A percentile compares a stretch with the other conserved stretches of the same genome.
phyloP scores from a whole-genome alignment of 805 yeast genomes.

The Wickerhamomyces xylosicus region DNA sequence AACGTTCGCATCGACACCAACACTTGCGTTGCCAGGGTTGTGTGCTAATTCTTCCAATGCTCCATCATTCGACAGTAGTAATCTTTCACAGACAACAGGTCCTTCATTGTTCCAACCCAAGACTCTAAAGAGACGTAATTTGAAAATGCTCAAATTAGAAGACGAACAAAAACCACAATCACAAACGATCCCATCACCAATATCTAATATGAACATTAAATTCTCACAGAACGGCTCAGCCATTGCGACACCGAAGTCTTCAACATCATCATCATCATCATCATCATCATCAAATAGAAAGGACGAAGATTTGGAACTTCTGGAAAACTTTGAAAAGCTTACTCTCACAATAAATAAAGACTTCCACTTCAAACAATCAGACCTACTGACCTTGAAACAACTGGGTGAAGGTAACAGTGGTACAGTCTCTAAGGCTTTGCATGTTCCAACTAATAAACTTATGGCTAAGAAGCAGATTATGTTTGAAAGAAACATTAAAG shows the following conservation, averaged over 20 bases:
- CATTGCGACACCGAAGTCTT: constrained; percentile 12
- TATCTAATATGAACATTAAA: not conserved
- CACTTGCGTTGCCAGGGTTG: constrained; percentile 2
- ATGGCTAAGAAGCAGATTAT: constrained; percentile 89
- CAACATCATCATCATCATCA: not conserved
- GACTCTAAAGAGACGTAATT: constrained; percentile 45
- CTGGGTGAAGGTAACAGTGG: constrained; percentile 95
- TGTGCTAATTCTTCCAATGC: not conserved
- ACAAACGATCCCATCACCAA: constrained; percentile 1
- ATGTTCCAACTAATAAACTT: constrained; percentile 75
- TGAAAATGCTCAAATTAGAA: constrained; percentile 42
- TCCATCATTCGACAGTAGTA: not conserved
- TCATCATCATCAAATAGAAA: constrained; percentile 24
- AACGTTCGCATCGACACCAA: not conserved
- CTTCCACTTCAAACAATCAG: constrained; percentile 45
- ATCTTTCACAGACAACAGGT: constrained; percentile 1
- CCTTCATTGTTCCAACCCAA: constrained; percentile 25
- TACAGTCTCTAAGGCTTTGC: constrained; percentile 78
- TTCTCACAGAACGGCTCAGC: constrained; percentile 6
- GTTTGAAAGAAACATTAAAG: constrained; percentile 69
- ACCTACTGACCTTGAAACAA: constrained; percentile 62
- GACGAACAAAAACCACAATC: constrained; percentile 3
- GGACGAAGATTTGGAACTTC: constrained; percentile 24
- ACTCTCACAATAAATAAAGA: constrained; percentile 46
- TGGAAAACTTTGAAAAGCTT: constrained; percentile 35